These are phyloP conservation scores for Hyphopichia fennica DNA, from an alignment of 1,139 yeast species.

Conservation along the genomic window DNA sequence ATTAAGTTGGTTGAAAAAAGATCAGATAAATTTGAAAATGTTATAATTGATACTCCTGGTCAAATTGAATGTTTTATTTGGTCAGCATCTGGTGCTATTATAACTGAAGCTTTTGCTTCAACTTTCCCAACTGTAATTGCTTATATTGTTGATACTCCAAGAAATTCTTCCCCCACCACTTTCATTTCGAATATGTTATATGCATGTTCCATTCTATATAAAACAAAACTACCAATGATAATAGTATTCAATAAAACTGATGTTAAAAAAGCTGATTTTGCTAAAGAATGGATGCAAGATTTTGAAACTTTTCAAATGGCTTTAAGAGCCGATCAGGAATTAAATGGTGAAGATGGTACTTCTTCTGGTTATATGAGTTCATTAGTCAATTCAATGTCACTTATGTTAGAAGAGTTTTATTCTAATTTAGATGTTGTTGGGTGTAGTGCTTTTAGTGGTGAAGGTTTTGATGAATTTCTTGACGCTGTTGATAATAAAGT, in stretches of 20 bases:
- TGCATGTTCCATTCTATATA: slow-evolving; percentile 94
- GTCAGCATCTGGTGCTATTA: slow-evolving; percentile 96
- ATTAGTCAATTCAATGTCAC: slow-evolving; percentile 88
- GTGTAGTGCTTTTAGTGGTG: slow-evolving; percentile 89
- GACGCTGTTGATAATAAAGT: slow-evolving; percentile 82
- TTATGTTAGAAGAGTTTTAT: slow-evolving; percentile 95
- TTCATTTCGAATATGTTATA: slow-evolving; percentile 98
- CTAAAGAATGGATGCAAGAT: slow-evolving; percentile 97
- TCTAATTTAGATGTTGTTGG: slow-evolving; percentile 89
- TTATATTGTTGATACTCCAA: slow-evolving; percentile 93
- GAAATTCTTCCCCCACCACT: slow-evolving; percentile 91
- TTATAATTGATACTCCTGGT: slow-evolving; percentile 96
- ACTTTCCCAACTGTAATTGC: slow-evolving; percentile 95
- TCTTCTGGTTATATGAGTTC: slow-evolving; percentile 95
- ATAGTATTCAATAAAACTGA: slow-evolving; percentile 96
- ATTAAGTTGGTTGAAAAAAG: slow-evolving; percentile 81
- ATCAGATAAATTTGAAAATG: slow-evolving; percentile 61
- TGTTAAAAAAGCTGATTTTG: slow-evolving; percentile 79
- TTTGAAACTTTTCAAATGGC: slow-evolving; percentile 90
- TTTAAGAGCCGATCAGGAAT: slow-evolving; percentile 58
- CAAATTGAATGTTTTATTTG: slow-evolving; percentile 97
- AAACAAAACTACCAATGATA: slow-evolving; percentile 95
- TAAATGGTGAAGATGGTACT: slow-evolving; percentile 66
- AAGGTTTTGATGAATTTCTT: slow-evolving; percentile 89
- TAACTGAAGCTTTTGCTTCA: slow-evolving; percentile 95